Evolutionary conservation across 176 grass and related monocot species (phyloP).

Genomic region (Urochloa ruziziensis): DNA sequence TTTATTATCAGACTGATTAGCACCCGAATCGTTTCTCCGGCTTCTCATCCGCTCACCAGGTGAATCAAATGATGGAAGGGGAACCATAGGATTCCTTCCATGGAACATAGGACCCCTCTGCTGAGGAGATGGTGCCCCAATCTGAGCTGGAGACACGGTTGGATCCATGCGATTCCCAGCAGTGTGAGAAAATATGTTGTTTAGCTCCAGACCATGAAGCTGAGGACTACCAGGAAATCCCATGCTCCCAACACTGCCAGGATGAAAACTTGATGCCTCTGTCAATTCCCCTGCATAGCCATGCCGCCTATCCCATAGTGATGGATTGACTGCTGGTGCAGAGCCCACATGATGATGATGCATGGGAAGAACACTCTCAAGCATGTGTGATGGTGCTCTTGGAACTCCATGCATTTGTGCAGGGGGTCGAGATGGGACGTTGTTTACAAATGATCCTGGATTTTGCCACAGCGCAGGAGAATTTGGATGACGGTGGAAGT

Average conservation of each 20-base stretch:
- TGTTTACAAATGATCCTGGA: conserved; percentile 51
- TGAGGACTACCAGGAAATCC: conserved; percentile 75
- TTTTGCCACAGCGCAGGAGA: conserved; percentile 60
- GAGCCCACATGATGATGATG: conserved; percentile 81
- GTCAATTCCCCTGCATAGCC: conserved; percentile 48
- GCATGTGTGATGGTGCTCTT: conserved; percentile 67
- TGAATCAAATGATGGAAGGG: conserved; percentile 55
- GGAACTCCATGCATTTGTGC: conserved; percentile 60
- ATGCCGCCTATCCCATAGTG: conserved; percentile 65
- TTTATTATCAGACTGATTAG: conserved; percentile 81
- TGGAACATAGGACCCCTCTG: conserved; percentile 79
- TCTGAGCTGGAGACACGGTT: conserved; percentile 49
- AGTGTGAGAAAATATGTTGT: conserved; percentile 57
- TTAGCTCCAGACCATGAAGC: conserved; percentile 62
- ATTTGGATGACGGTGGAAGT: conserved; percentile 39
- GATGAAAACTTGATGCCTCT: conserved; percentile 56
- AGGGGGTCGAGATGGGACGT: conserved; percentile 46
- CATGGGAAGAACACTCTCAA: conserved; percentile 52
- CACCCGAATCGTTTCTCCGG: conserved; percentile 65
- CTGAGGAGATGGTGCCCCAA: conserved; percentile 69
- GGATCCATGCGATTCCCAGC: conserved; percentile 68
- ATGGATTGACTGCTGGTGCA: conserved; percentile 65
- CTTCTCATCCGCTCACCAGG: conserved; percentile 64
- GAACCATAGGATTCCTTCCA: conserved; percentile 74
- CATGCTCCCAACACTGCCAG: conserved; percentile 68